Evolutionary conservation across 2,329 filamentous ascomycete genomes (phyloP).

Genomic region (Fusarium chlamydosporum): DNA sequence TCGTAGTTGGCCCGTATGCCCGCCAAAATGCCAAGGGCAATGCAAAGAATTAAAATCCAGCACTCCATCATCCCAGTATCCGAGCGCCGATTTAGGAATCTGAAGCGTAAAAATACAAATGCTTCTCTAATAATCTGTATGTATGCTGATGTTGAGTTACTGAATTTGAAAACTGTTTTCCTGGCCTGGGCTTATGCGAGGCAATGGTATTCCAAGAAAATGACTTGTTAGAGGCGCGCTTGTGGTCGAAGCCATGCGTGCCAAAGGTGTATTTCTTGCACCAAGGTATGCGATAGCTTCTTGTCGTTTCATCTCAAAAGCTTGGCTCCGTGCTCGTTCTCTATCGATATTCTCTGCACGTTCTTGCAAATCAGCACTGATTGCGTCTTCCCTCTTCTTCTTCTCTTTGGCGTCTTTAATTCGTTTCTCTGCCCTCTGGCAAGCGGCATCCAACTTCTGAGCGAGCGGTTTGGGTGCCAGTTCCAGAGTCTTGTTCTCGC

Average conservation of each 20-base stretch:
- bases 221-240: constrained; percentile 45
- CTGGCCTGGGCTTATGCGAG: constrained; percentile 47
- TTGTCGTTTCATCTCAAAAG: constrained; percentile 64
- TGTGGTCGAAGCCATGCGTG: constrained; percentile 53
- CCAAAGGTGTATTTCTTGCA: constrained; percentile 45
- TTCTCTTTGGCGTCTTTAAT: constrained; percentile 59
- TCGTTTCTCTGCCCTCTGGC: constrained; percentile 61
- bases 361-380: constrained; percentile 60
- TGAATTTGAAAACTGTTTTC: constrained; percentile 31
- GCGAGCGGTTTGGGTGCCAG: constrained; percentile 59
- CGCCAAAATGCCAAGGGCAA: constrained; percentile 24
- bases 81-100: neutral
- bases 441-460: constrained; percentile 64
- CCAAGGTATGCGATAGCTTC: constrained; percentile 62
- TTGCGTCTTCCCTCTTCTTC: constrained; percentile 60
- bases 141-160: constrained; percentile 12
- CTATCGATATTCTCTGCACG: constrained; percentile 59
- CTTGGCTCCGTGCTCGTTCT: constrained; percentile 65
- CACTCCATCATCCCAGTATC: constrained; percentile 21
- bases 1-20: constrained; percentile 1
- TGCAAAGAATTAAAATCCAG: constrained; percentile 17
- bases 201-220: constrained; percentile 34
- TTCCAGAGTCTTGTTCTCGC: constrained; percentile 48
- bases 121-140: constrained; percentile 6
- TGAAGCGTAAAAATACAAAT: constrained; percentile 6